Conservation (phyloP, 148 eudicot genomes). For the Gaultheria prostrata region DNA sequence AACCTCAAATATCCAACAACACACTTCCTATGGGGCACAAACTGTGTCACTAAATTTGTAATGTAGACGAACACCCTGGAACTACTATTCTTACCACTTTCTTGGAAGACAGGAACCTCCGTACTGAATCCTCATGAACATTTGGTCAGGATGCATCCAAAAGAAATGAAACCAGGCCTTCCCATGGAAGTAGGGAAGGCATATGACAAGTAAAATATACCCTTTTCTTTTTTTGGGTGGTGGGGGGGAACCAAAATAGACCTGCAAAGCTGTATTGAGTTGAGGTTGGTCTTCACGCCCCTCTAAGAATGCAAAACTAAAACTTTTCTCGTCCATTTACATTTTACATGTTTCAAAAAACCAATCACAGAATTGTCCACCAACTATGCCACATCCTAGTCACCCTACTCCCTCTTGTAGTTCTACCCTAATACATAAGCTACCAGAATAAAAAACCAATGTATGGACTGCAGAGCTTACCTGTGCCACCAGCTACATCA, state of each 20-base stretch:
- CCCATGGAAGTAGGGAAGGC: not conserved
- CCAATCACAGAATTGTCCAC: not conserved
- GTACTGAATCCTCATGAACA: not conserved
- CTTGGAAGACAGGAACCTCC: not conserved
- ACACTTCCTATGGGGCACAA: not conserved
- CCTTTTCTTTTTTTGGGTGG: not conserved
- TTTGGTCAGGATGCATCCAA: not conserved
- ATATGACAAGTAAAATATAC: not conserved
- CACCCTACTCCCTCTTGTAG: not conserved
- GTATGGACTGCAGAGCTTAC: slow-evolving; percentile 25
- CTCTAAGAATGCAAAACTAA: not conserved
- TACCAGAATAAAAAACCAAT: not conserved
- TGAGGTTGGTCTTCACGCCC: not conserved
- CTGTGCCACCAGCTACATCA: slow-evolving; percentile 99
- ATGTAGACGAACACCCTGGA: not conserved
- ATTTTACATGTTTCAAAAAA: not conserved
- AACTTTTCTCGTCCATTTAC: not conserved
- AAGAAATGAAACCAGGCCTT: slow-evolving; percentile 3
- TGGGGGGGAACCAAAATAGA: not conserved
- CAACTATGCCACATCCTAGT: not conserved
- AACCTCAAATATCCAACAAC: not conserved
- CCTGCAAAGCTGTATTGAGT: not conserved
- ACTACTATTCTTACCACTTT: not conserved
- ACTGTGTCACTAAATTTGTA: not conserved
- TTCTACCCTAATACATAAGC: not conserved